Percentiles rank a stretch among this genome's conserved stretches.
Evolutionary conservation across 2,329 filamentous ascomycete genomes (phyloP).

Genomic region (Whalleya microplaca): DNA sequence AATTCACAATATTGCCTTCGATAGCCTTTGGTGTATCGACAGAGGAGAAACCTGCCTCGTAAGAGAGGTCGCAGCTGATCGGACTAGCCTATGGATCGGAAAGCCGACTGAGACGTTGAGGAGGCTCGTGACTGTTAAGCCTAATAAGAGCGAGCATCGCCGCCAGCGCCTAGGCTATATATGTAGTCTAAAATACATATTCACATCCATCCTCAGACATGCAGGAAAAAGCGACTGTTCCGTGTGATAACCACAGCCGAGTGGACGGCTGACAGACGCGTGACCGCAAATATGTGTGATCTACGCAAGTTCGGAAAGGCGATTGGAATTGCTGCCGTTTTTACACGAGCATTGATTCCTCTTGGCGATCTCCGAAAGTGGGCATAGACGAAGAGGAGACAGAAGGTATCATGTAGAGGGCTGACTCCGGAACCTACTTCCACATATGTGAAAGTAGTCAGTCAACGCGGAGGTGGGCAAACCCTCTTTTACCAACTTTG

Average conservation of each 20-base stretch:
- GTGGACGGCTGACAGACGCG: not conserved
- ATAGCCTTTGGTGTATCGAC: not conserved
- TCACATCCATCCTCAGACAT: not conserved
- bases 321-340: not conserved
- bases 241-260: not conserved
- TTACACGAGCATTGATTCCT: not conserved
- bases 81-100: not conserved
- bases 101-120: not conserved
- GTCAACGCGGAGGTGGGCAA: not conserved
- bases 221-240: not conserved
- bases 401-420: not conserved
- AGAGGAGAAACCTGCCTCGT: not conserved
- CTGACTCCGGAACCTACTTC: not conserved
- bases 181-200: not conserved
- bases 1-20: no score
- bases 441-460: not conserved
- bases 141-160: not conserved
- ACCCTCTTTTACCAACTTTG: not conserved
- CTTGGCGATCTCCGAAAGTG: not conserved
- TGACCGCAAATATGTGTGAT: constrained; percentile 2
- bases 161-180: not conserved
- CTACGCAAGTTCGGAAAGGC: not conserved
- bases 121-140: not conserved
- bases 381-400: not conserved
- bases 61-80: not conserved